Evolutionary conservation across 805 yeast species (phyloP).

Genomic region (Candida andamanensis): DNA sequence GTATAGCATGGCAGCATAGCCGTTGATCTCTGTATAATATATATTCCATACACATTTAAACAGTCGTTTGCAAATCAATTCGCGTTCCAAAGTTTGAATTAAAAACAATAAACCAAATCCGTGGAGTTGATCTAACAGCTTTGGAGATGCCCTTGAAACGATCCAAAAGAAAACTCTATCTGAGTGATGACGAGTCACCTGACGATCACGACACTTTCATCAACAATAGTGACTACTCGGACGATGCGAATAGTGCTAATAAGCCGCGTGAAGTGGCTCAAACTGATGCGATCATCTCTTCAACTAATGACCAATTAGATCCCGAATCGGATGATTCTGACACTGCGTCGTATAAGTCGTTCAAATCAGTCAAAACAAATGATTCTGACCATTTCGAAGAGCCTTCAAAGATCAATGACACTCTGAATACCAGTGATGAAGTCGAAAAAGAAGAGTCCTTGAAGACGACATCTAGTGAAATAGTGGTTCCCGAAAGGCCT

Average conservation of each 20-base stretch:
- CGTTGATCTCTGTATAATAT: too few relatives aligned
- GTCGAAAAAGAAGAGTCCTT: conserved; percentile 6
- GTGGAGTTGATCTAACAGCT: too few relatives aligned
- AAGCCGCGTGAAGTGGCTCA: background rate
- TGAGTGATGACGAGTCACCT: conserved; percentile 3
- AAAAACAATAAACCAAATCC: too few relatives aligned
- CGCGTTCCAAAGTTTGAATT: too few relatives aligned
- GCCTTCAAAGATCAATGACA: conserved; percentile 7
- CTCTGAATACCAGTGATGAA: conserved; percentile 14
- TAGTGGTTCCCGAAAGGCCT: background rate
- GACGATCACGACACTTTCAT: conserved; percentile 21
- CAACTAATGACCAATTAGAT: too few relatives aligned
- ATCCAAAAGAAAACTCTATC: conserved; percentile 6
- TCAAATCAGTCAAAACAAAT: background rate
- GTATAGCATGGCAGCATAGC: too few relatives aligned
- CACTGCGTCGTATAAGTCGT: background rate
- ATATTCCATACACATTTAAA: too few relatives aligned
- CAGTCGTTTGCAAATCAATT: too few relatives aligned
- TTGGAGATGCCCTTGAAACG: too few relatives aligned
- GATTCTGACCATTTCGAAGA: conserved; percentile 7
- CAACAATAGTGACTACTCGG: conserved; percentile 34
- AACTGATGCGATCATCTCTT: too few relatives aligned
- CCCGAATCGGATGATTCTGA: background rate
- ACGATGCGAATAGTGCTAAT: background rate
- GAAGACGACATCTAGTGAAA: background rate